These are phyloP conservation scores for Gracilaria caudata DNA, from an alignment of 23 red algal genomes.

Conservation along the genomic window DNA sequence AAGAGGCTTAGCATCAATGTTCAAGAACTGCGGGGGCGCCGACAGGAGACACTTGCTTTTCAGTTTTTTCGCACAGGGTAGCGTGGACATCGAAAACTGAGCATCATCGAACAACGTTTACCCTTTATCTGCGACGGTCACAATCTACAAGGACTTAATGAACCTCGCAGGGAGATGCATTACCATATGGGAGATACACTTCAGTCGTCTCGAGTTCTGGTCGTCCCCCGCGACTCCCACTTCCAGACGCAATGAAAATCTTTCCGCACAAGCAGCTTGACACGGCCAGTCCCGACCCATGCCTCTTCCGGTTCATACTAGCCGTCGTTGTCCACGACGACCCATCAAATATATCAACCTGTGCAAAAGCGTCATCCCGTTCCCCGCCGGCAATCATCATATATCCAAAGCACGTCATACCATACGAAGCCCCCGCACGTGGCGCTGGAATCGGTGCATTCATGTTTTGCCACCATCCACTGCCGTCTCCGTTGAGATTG, in stretches of 20 bases:
- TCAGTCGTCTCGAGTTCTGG: conserved; percentile 73
- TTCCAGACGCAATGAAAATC: conserved; percentile 71
- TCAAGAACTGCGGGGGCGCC: too few species aligned
- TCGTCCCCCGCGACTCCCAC: conserved; percentile 52
- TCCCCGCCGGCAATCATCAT: conserved; percentile 72
- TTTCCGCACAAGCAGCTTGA: conserved; percentile 52
- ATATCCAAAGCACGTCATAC: conserved; percentile 19
- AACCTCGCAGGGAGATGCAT: neutral
- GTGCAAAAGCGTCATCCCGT: conserved; percentile 31
- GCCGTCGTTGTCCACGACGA: conserved; percentile 12
- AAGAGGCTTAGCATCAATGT: too few species aligned
- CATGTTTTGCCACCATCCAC: conserved; percentile 27
- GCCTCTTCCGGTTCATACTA: conserved; percentile 18
- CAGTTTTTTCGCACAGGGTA: too few species aligned
- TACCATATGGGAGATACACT: conserved; percentile 47
- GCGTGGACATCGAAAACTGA: too few species aligned
- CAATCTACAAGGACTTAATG: neutral
- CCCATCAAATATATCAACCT: conserved; percentile 56
- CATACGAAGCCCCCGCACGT: conserved; percentile 38
- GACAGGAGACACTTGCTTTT: too few species aligned
- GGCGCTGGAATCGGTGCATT: conserved; percentile 16
- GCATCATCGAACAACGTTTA: neutral
- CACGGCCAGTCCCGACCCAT: conserved; percentile 61
- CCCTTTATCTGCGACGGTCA: neutral
- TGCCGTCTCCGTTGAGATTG: neutral